Evolutionary conservation across 2,329 filamentous ascomycete species (phyloP), one percentile per base, ranked within the genome.

Genomic region (Aureobasidium mangrovei): DNA sequence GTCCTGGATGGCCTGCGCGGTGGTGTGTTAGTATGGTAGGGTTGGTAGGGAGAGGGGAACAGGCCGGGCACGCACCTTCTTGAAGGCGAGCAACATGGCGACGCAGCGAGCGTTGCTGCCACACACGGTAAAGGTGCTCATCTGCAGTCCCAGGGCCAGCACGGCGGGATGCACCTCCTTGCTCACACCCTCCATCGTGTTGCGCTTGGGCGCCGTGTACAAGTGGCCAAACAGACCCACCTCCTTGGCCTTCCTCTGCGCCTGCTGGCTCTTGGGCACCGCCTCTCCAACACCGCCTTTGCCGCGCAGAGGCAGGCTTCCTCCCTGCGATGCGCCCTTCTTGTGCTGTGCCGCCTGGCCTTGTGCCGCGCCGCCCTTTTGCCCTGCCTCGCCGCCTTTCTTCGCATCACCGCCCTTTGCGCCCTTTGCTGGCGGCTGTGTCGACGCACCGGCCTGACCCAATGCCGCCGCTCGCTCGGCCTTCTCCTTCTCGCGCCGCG

Each of bases 51-150:
- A 42, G 27, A n/a, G 27, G 27, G 28, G 3, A 3, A n/a, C 2
- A 24, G 43, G 43, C 9, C n/a, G 9, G 43, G 9, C 12, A 46
- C 7, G n/a, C 33, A 90, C 89, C 74, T 85, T 83, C 69, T 95
- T 94, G 67, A 98, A 95, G 1, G 88, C 90, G 60, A 93, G 73
- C 43, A 98, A 74, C 62, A 90, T 97, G 32, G 88, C 86, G 59
- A 95, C 85, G 63, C 94, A 84, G 60, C 93, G 81, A 42, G 89
- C 86, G 68, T 86, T 94, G 66, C 89, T 95, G 60, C 95, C 93
- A 63, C 86, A 90, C 56, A 98, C 83, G 36, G 84, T 80, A 70
- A 96, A 97, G 57, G 84, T 84, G 62, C 85, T 86, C 78, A 97
- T 90, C 70, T 96, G 88, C 67, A 97, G 81, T 7, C 91, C 93